Evolutionary conservation across 495 filamentous ascomycete genomes (phyloP).

Genomic region (Penicillium coprophilum): DNA sequence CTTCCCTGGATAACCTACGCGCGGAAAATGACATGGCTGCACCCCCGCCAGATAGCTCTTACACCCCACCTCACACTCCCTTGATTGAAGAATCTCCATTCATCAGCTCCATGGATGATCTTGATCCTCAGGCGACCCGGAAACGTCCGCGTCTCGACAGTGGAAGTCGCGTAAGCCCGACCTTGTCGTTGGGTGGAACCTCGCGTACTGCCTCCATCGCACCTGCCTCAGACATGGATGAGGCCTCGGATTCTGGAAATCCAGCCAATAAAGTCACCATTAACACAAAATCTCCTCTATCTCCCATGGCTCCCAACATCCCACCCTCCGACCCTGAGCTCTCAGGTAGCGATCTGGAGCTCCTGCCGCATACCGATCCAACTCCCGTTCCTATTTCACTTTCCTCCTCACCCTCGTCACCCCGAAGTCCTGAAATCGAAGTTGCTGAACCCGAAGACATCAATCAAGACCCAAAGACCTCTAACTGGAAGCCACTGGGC

Average conservation of each 20-base stretch:
- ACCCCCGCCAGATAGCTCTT: constrained; percentile 52
- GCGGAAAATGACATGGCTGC: constrained; percentile 51
- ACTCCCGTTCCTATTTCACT: constrained; percentile 43
- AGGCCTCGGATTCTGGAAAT: constrained; percentile 35
- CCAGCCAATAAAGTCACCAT: constrained; percentile 57
- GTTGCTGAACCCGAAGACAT: constrained; percentile 58
- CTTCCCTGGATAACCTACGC: background rate
- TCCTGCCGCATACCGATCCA: constrained; percentile 21
- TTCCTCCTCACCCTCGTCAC: constrained; percentile 45
- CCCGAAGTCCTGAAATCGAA: constrained; percentile 52
- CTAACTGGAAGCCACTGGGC: constrained; percentile 46
- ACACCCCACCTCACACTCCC: constrained; percentile 43
- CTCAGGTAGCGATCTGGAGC: constrained; percentile 13
- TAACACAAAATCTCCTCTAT: constrained; percentile 48
- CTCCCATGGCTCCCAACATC: constrained; percentile 21
- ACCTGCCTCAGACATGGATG: constrained; percentile 34
- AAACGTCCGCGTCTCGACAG: constrained; percentile 65
- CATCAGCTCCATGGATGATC: constrained; percentile 54
- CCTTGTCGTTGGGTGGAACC: constrained; percentile 44
- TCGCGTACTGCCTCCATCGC: constrained; percentile 28
- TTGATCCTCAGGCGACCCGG: constrained; percentile 52
- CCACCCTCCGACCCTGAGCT: constrained; percentile 18
- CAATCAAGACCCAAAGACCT: constrained; percentile 45
- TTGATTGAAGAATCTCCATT: constrained; percentile 30
- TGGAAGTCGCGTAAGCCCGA: constrained; percentile 47